Evolutionary conservation across 1,139 yeast genomes (phyloP).

Genomic region (Suhomyces bokatorum): DNA sequence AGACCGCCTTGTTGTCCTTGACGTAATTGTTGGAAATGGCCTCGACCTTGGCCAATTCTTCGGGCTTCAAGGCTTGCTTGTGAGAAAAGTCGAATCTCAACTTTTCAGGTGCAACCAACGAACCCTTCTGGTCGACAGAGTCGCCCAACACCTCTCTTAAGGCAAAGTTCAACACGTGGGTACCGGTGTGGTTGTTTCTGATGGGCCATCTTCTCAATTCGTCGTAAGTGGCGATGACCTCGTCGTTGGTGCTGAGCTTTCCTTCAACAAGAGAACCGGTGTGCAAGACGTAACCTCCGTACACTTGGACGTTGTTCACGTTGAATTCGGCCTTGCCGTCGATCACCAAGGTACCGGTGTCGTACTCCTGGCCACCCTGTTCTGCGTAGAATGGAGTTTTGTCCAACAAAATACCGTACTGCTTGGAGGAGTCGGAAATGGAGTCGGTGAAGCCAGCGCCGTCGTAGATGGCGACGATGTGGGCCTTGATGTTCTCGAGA

Average conservation of each 20-base stretch:
- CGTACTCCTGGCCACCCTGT: slow-evolving; percentile 98
- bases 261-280: slow-evolving; percentile 89
- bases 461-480: slow-evolving; percentile 69
- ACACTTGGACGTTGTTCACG: slow-evolving; percentile 87
- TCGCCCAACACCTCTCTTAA: slow-evolving; percentile 84
- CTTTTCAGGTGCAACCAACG: slow-evolving; percentile 93
- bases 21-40: slow-evolving; percentile 69
- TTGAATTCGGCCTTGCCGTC: slow-evolving; percentile 86
- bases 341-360: slow-evolving; percentile 87
- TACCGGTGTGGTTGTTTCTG: slow-evolving; percentile 97
- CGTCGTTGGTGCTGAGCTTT: slow-evolving; percentile 60
- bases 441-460: slow-evolving; percentile 60
- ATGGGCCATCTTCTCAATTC: slow-evolving; percentile 96
- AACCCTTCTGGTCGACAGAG: slow-evolving; percentile 92
- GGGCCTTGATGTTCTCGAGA: slow-evolving; percentile 59
- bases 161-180: slow-evolving; percentile 90
- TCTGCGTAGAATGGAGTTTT: slow-evolving; percentile 96
- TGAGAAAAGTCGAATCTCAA: slow-evolving; percentile 94
- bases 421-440: slow-evolving; percentile 44
- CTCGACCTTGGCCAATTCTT: slow-evolving; percentile 77
- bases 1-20: slow-evolving; percentile 69
- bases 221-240: slow-evolving; percentile 83
- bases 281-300: slow-evolving; percentile 94
- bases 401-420: slow-evolving; percentile 79
- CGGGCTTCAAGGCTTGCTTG: slow-evolving; percentile 72